A percentile compares a stretch with the other conserved stretches of the same genome.
These are phyloP conservation scores for Warburgia ugandensis DNA, from an alignment of 164 flowering plant genomes.

Conservation along the genomic window DNA sequence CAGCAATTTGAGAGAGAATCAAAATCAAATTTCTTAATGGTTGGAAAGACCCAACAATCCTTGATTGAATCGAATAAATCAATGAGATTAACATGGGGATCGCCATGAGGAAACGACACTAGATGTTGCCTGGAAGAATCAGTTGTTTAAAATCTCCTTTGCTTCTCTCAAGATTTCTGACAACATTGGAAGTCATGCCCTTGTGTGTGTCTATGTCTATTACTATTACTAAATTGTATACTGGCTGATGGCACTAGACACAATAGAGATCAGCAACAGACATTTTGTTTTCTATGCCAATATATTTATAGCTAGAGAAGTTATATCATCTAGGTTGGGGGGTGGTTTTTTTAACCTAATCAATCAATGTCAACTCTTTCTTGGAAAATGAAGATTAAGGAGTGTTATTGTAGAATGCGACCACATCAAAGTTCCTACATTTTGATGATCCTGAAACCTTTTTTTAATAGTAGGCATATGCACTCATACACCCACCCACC, in stretches of 20 bases:
- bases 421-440: too few species aligned
- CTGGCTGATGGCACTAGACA: slow-evolving; percentile 24
- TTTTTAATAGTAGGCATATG: too few species aligned
- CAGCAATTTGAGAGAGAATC: too few species aligned
- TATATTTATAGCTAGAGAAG: slow-evolving; percentile 8
- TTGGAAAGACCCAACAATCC: too few species aligned
- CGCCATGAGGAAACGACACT: slow-evolving; percentile 13
- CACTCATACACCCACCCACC: too few species aligned
- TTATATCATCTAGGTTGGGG: slow-evolving; percentile 18
- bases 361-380: slow-evolving; percentile 37
- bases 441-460: too few species aligned
- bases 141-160: slow-evolving; percentile 1
- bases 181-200: slow-evolving; percentile 8
- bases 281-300: slow-evolving; percentile 26
- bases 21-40: too few species aligned
- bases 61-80: too few species aligned
- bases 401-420: too few species aligned
- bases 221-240: too few species aligned
- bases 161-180: slow-evolving; percentile 7
- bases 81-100: slow-evolving; percentile 23
- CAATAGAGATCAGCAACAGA: slow-evolving; percentile 29
- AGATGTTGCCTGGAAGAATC: slow-evolving; percentile 15
- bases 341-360: slow-evolving; percentile 8
- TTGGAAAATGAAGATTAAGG: slow-evolving; percentile 17
- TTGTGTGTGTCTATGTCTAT: background rate